Evolutionary conservation across 1,139 yeast species (phyloP), one percentile per base, ranked within the genome.

Genomic region (Suhomyces yuchorum): DNA sequence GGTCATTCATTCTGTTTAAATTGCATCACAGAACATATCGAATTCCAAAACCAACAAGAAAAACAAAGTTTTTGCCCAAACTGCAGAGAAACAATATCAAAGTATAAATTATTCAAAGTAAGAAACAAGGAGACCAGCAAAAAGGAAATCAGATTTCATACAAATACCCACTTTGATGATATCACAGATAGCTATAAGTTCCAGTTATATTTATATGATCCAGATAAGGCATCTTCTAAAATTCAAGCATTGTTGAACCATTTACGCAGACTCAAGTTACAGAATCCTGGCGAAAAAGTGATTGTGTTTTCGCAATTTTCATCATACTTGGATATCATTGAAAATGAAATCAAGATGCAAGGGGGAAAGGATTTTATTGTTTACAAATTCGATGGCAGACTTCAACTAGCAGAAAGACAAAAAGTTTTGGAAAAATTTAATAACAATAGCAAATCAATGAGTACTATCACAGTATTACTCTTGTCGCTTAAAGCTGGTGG

Each of bases 281-380:
- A 81, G 44, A 72, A 76, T 30, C 81, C 87, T 3, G 81, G 80
- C 22, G 89, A 85, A 51, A 92, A 86, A 58, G 82, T 87, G 3
- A 91, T 93, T 44, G 93, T 93, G 0, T 92, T 93, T 62, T 90
- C 97, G 0, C 98, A 92, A 59, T 93, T 93, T 59, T 87, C 97
- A 0, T 79, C 91, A 1, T 92, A 84, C 58, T 66, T 93, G 51
- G 96, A 90, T 62, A 71, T 90, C 8, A 81, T 93, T 47, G 86
- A 87, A 55, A 63, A 63, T 19, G 96, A 86, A 56, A 65, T 93
- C 5, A 66, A 63, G 28, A 53, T 63, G 56, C 81, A 71, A 47
- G 68, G 70, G 12, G 66, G 58, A 2, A 61, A 71, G 15, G 80
- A 79, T 8, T 78, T 85, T 55, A 63, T 63, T 0, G 75, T 80